Evolutionary conservation across 2,329 filamentous ascomycete species (phyloP).

Genomic region (Cladosporium halotolerans): DNA sequence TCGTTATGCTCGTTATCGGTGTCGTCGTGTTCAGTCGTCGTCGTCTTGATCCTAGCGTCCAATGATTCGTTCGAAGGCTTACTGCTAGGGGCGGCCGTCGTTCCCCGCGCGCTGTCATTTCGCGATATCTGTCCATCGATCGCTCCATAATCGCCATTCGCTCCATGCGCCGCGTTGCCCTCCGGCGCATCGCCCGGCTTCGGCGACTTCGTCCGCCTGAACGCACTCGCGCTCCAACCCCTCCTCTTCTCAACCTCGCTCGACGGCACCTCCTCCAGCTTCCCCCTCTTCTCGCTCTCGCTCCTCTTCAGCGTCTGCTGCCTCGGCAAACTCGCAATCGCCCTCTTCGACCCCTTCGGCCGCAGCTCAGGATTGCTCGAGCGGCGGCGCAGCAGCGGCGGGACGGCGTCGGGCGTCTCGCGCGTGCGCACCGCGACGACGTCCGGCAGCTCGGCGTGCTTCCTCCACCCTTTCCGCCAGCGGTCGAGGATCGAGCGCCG

Average conservation of each 20-base stretch:
- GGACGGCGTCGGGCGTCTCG: conserved; percentile 1
- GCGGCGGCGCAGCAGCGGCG: conserved; percentile 4
- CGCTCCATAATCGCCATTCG: conserved; percentile 4
- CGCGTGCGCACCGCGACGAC: not conserved
- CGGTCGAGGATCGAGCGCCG: conserved; percentile 7
- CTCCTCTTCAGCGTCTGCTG: conserved; percentile 75
- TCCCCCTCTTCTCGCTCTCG: conserved; percentile 60
- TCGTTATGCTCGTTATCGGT: conserved; percentile 24
- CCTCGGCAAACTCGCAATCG: conserved; percentile 72
- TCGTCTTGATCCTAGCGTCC: conserved; percentile 7
- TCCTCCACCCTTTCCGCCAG: conserved; percentile 5
- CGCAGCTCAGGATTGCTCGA: conserved; percentile 8
- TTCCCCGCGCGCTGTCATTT: not conserved
- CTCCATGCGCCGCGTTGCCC: conserved; percentile 12
- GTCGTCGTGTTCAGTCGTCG: conserved; percentile 14
- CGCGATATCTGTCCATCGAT: not conserved
- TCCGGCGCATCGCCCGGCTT: conserved; percentile 34
- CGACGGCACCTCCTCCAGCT: conserved; percentile 60
- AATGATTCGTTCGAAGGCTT: conserved; percentile 1
- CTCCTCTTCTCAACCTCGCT: conserved; percentile 55
- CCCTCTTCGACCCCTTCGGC: conserved; percentile 40
- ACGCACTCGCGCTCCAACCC: conserved; percentile 32
- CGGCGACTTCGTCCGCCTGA: conserved; percentile 40
- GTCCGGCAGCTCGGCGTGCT: conserved; percentile 4
- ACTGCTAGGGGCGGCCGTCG: not conserved